Percentiles rank a stretch among this genome's conserved stretches.
Evolutionary conservation across 2,329 filamentous ascomycete species (phyloP).

Genomic region (Fusarium sarcochroum): DNA sequence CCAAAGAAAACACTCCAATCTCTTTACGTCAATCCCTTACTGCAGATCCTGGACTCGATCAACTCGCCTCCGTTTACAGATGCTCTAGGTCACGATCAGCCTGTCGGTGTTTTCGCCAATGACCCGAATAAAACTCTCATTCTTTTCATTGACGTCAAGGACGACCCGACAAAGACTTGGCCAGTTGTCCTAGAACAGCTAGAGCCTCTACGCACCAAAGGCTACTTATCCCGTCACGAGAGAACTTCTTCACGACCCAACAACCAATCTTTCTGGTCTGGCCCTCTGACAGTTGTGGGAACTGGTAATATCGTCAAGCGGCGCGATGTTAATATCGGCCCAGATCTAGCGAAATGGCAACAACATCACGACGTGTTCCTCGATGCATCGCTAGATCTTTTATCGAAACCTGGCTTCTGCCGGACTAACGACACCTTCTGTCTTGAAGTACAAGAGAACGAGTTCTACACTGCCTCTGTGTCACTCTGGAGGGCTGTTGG

Average conservation of each 20-base stretch:
- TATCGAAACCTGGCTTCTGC: constrained; percentile 38
- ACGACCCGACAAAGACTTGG: constrained; percentile 43
- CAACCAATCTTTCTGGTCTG: constrained; percentile 51
- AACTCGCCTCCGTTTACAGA: constrained; percentile 4
- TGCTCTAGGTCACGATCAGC: background rate
- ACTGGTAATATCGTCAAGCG: constrained; percentile 65
- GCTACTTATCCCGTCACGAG: constrained; percentile 68
- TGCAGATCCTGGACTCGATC: constrained; percentile 67
- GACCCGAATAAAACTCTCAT: constrained; percentile 67
- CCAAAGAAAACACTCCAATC: constrained; percentile 68
- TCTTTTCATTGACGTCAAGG: constrained; percentile 79
- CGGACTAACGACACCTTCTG: constrained; percentile 20
- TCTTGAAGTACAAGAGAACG: constrained; percentile 51
- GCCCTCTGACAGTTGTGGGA: constrained; percentile 76
- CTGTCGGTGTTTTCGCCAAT: constrained; percentile 68
- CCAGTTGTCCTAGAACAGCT: constrained; percentile 56
- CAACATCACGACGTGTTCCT: constrained; percentile 71
- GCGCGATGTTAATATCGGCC: constrained; percentile 40
- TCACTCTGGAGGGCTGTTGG: constrained; percentile 69
- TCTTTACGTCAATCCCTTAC: constrained; percentile 75
- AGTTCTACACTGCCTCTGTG: constrained; percentile 76
- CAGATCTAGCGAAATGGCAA: constrained; percentile 21
- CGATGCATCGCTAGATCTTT: constrained; percentile 71
- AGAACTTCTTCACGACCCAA: constrained; percentile 56
- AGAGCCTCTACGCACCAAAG: constrained; percentile 68